Evolutionary conservation across 306 rosid genomes (phyloP).

Genomic region (Quercus agrifolia): DNA sequence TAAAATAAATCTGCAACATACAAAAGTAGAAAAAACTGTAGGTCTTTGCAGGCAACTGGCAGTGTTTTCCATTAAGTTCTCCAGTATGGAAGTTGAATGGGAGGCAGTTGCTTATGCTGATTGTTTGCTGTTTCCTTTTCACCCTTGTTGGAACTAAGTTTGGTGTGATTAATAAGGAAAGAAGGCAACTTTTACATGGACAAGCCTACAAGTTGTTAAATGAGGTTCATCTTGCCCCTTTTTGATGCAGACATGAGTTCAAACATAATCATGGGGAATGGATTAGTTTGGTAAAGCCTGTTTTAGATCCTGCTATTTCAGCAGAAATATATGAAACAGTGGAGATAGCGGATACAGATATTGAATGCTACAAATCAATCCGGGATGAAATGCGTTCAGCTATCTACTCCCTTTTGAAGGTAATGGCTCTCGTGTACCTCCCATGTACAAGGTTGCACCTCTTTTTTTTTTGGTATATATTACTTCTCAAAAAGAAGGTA

Average conservation of each 20-base stretch:
- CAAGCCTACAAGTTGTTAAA: background rate
- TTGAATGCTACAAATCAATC: constrained; percentile 58
- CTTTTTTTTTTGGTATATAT: too few species aligned
- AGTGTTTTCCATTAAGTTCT: too few species aligned
- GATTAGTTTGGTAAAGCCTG: constrained; percentile 69
- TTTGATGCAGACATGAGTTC: constrained; percentile 69
- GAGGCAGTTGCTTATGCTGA: too few species aligned
- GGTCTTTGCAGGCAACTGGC: too few species aligned
- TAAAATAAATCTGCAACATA: too few species aligned
- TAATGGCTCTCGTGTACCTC: constrained; percentile 19
- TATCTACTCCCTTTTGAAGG: constrained; percentile 75
- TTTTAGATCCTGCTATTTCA: constrained; percentile 52
- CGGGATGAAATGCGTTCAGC: constrained; percentile 73
- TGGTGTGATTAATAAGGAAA: too few species aligned
- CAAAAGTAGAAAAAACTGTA: too few species aligned
- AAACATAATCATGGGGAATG: constrained; percentile 59
- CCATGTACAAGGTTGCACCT: too few species aligned
- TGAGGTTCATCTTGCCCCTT: constrained; percentile 2
- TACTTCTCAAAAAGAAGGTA: constrained; percentile 48
- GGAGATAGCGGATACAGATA: constrained; percentile 48
- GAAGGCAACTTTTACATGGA: background rate
- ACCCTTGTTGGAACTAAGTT: too few species aligned
- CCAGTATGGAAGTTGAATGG: too few species aligned
- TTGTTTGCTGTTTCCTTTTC: too few species aligned
- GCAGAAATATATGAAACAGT: constrained; percentile 45